Percentiles rank a stretch among this genome's conserved stretches.
These are phyloP conservation scores for Wallemia hederae DNA, from an alignment of 1,284 basidiomycete species.

Conservation along the genomic window DNA sequence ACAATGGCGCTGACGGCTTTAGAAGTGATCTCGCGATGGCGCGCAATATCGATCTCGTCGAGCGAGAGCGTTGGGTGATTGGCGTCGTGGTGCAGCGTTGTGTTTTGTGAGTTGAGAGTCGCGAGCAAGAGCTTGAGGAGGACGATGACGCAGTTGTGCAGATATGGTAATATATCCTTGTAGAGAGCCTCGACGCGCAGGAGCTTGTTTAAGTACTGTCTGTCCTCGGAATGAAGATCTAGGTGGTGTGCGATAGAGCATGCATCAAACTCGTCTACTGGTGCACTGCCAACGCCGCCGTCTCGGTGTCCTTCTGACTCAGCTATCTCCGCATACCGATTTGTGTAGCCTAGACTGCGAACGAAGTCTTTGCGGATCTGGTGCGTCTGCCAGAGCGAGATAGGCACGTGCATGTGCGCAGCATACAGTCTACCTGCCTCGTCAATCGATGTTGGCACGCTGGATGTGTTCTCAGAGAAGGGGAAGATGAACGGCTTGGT, in stretches of 20 bases:
- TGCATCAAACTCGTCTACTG: constrained; percentile 3
- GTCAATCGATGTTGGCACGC: constrained; percentile 72
- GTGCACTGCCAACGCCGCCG: constrained; percentile 3
- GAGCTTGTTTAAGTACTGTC: constrained; percentile 48
- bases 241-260: not conserved
- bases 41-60: constrained; percentile 80
- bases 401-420: constrained; percentile 65
- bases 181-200: constrained; percentile 72
- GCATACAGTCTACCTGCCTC: constrained; percentile 79
- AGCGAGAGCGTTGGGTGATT: constrained; percentile 38
- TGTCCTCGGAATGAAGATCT: constrained; percentile 21
- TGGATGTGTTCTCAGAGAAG: constrained; percentile 27
- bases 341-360: constrained; percentile 71
- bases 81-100: constrained; percentile 6
- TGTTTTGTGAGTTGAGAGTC: constrained; percentile 30
- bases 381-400: constrained; percentile 82
- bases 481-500: constrained; percentile 81
- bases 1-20: constrained; percentile 91
- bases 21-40: constrained; percentile 89
- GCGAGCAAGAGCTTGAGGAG: constrained; percentile 62
- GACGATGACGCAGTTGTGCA: constrained; percentile 66
- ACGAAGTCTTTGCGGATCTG: constrained; percentile 78
- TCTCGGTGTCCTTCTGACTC: constrained; percentile 5
- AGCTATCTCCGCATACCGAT: constrained; percentile 24
- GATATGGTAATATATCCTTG: constrained; percentile 44